phyloP scores from a whole-genome alignment of 805 yeast genomes.

The Zygoascus biomembranicola region DNA sequence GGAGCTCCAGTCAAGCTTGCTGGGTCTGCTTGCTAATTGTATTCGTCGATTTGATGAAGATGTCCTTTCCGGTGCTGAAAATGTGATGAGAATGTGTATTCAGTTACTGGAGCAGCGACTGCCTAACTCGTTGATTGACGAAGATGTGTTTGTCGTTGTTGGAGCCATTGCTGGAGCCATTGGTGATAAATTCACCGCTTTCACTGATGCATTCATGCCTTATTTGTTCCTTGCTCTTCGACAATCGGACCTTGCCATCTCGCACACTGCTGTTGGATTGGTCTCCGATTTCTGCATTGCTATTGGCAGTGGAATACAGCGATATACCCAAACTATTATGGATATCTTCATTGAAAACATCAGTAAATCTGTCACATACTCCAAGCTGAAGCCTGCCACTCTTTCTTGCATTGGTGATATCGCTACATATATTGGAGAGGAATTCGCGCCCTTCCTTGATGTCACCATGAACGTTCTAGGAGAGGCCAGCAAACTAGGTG shows the following conservation, averaged over 20 bases:
- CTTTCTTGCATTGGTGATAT: conserved; percentile 93
- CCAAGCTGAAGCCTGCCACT: conserved; percentile 80
- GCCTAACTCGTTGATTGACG: conserved; percentile 77
- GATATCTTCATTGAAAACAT: conserved; percentile 67
- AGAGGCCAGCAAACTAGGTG: conserved; percentile 28
- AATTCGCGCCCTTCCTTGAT: conserved; percentile 66
- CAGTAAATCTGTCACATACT: conserved; percentile 56
- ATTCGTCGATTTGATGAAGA: conserved; percentile 71
- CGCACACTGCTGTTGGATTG: conserved; percentile 87
- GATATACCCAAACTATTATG: conserved; percentile 78
- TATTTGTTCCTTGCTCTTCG: conserved; percentile 65
- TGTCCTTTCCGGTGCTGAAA: conserved; percentile 64
- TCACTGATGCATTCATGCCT: conserved; percentile 78
- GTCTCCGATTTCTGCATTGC: conserved; percentile 93
- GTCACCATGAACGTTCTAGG: conserved; percentile 66
- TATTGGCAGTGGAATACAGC: conserved; percentile 61
- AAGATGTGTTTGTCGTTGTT: conserved; percentile 86
- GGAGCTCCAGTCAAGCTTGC: conserved; percentile 74
- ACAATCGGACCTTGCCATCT: conserved; percentile 75
- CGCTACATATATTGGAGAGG: conserved; percentile 77
- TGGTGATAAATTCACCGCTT: conserved; percentile 61
- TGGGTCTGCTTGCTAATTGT: conserved; percentile 72
- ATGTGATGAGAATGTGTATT: conserved; percentile 74
- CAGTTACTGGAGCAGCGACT: conserved; percentile 56
- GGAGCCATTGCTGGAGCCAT: conserved; percentile 82